phyloP scores from a whole-genome alignment of 106 monocot genomes.

The Gastrodia elata region DNA sequence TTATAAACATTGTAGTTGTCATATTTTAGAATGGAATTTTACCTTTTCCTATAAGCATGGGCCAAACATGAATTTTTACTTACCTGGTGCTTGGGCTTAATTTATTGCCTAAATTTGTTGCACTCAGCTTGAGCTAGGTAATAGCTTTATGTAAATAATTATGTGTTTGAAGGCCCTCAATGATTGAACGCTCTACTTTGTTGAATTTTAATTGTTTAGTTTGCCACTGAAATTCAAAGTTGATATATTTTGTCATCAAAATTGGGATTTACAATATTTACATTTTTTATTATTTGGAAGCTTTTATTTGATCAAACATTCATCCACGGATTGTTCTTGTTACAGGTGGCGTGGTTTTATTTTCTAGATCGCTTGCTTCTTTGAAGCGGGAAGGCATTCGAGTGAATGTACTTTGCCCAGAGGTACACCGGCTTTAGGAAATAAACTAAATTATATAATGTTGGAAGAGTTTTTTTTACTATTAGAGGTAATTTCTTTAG shows the following conservation, averaged over 20 bases:
- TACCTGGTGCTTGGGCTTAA: too few species aligned
- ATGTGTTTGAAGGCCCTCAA: neutral
- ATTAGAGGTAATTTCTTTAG: too few species aligned
- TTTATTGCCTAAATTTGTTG: neutral
- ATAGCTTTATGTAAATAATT: neutral
- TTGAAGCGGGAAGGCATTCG: conserved; percentile 76
- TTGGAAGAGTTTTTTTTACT: neutral
- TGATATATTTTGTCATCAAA: neutral
- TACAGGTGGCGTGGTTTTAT: conserved; percentile 84
- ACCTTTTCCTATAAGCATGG: too few species aligned
- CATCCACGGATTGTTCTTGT: conserved; percentile 2
- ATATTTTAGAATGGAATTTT: too few species aligned
- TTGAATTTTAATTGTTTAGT: neutral
- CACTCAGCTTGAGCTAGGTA: neutral
- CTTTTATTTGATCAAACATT: conserved; percentile 1
- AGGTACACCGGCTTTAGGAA: conserved; percentile 36
- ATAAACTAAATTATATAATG: neutral
- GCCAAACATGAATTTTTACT: too few species aligned
- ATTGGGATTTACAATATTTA: neutral
- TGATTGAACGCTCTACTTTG: neutral
- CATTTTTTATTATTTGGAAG: neutral
- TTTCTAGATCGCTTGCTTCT: conserved; percentile 79
- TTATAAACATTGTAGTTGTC: too few species aligned
- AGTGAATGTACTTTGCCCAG: conserved; percentile 85
- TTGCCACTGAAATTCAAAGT: neutral